A percentile compares a stretch with the other conserved stretches of the same genome.
These are phyloP conservation scores for Boletus mariae DNA, from an alignment of 1,284 basidiomycete species.

Conservation along the genomic window DNA sequence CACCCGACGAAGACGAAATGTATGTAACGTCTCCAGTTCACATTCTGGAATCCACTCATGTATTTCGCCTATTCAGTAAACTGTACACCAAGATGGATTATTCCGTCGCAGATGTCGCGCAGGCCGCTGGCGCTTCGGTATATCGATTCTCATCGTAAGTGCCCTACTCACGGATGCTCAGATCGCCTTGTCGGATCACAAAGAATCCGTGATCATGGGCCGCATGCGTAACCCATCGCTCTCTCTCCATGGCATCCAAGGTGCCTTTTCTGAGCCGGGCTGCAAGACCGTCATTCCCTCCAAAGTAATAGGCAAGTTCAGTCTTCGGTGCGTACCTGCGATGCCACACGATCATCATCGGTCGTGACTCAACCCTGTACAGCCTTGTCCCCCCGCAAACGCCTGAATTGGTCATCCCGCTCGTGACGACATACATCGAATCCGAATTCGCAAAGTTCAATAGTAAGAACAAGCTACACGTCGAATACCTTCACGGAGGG, in stretches of 20 bases:
- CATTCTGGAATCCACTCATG: not conserved
- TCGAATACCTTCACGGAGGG: conserved; percentile 77
- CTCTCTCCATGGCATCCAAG: conserved; percentile 95
- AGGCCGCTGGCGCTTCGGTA: conserved; percentile 66
- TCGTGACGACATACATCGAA: conserved; percentile 71
- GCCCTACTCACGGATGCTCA: conserved; percentile 3
- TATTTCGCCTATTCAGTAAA: conserved; percentile 34
- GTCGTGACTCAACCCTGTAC: not conserved
- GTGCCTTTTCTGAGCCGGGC: conserved; percentile 87
- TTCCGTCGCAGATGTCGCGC: conserved; percentile 71
- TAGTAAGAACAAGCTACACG: conserved; percentile 72
- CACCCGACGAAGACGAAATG: conserved; percentile 74
- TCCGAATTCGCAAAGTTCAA: conserved; percentile 81
- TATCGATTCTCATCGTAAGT: not conserved
- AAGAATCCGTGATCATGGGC: conserved; percentile 85
- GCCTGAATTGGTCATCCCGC: conserved; percentile 67
- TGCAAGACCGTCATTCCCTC: conserved; percentile 96
- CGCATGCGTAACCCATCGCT: conserved; percentile 87
- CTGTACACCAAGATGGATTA: conserved; percentile 80
- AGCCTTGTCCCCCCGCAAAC: conserved; percentile 89
- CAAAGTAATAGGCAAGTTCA: conserved; percentile 90
- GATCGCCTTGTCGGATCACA: conserved; percentile 73
- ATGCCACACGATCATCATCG: conserved; percentile 1
- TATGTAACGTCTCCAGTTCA: conserved; percentile 16
- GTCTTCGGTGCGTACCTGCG: conserved; percentile 66